Base-by-base conservation (phyloP, 202 grass and related monocot genomes). In the Dendrocalamus latiflorus region DNA sequence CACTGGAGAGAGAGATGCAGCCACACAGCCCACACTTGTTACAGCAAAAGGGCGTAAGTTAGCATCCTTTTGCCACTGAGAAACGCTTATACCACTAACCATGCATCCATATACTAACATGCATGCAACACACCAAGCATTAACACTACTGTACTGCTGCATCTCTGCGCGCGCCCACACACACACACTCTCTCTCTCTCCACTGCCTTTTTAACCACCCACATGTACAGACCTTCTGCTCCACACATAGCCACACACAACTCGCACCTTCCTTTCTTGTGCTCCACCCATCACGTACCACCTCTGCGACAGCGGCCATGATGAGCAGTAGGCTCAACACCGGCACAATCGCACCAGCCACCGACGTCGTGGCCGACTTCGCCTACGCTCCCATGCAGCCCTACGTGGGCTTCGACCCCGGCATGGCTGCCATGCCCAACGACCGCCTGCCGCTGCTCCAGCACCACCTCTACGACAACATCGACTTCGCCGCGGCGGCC, bases 311-410 rank as follows among this genome's bases (percentile, higher is more conserved):
- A 10, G 16, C 24, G 8, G 38, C 21, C 81, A 84, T 88, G 86
- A 80, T 68, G 86, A 88, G 75, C 86, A 74, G 49, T 43, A 84
- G 68, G 64, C 42, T 85, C 41, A 77, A 39, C 87, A 21, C 26
- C 62, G 65, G 51, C 71, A 26, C 57, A 4, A 77, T 85, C 16
- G 30, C 72, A 8, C 65, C 59, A 10, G 0, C 50, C 22, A 14
- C 21, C 30, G 83, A 86, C 48, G 30, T 36, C 16, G 49, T 51
- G 16, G 6, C 28, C 57, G 73, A 86, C 73, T 90, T 86, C 66
- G 60, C 66, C 14, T 90, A 74, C 67, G 21, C 56, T 1, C 16
- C 87, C 64, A 77, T 85, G 69, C 86, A 74, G 12, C 44, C 81
- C 66, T 83, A 66, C 70, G 4, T 71, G 6, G 30, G 67, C 39